Evolutionary conservation across 1,139 yeast species (phyloP).

Genomic region (Groenewaldozyma auringiensis): DNA sequence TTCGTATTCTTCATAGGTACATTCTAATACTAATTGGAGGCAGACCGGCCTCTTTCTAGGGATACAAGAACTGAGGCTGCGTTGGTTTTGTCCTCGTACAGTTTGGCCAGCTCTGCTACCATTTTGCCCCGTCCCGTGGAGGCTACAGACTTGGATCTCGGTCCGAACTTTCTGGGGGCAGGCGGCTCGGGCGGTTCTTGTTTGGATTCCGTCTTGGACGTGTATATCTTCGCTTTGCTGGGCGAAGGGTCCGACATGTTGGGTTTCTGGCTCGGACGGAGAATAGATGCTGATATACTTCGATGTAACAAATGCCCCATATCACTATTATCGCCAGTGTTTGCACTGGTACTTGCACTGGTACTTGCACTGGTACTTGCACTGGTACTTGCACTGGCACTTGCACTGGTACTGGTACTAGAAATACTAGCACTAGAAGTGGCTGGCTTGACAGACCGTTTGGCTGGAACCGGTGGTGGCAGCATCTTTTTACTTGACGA

Average conservation of each 20-base stretch:
- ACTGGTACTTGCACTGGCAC: no score
- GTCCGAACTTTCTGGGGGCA: conserved; percentile 16
- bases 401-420: neutral
- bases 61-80: conserved; percentile 21
- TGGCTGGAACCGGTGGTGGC: conserved; percentile 15
- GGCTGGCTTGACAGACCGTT: neutral
- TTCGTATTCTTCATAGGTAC: no score
- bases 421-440: neutral
- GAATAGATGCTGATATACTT: conserved; percentile 8
- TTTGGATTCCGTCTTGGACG: neutral
- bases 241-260: conserved; percentile 10
- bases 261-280: conserved; percentile 14
- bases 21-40: neutral
- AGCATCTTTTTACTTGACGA: conserved; percentile 7
- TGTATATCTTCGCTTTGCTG: conserved; percentile 7
- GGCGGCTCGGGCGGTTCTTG: conserved; percentile 11
- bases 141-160: conserved; percentile 15
- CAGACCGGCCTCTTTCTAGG: conserved; percentile 13
- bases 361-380: neutral
- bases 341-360: neutral
- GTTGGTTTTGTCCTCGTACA: conserved; percentile 26
- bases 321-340: neutral
- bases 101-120: conserved; percentile 30
- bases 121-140: conserved; percentile 25
- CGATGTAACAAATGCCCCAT: neutral